Conservation (phyloP, 257 asterid species). For the Forsythia suspensa region DNA sequence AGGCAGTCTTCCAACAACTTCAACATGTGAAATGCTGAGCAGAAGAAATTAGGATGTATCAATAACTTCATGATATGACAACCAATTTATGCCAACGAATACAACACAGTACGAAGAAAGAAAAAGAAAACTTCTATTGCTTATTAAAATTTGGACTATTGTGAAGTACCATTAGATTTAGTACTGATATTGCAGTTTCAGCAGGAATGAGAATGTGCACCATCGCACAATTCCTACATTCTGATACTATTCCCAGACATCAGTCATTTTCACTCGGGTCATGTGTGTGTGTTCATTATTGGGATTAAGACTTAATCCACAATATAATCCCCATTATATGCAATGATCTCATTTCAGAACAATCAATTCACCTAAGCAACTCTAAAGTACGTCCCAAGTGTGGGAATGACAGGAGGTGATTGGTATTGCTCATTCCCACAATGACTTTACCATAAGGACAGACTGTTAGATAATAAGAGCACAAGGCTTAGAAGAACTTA, state of each 20-base stretch:
- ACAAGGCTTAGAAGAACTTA: constrained; percentile 25
- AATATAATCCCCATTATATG: background rate
- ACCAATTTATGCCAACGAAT: background rate
- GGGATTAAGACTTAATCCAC: background rate
- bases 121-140: background rate
- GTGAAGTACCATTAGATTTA: too few relatives aligned
- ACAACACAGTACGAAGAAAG: background rate
- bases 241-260: background rate
- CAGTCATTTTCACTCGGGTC: background rate
- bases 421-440: background rate
- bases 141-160: background rate
- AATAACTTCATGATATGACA: background rate
- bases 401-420: background rate
- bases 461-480: background rate
- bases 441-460: background rate
- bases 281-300: background rate
- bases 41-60: background rate
- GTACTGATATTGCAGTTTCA: background rate
- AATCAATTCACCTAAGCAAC: background rate
- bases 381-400: background rate
- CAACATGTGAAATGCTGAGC: constrained; percentile 58
- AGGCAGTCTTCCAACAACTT: constrained; percentile 59
- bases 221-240: background rate
- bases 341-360: background rate
- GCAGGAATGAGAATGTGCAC: background rate